Percentiles rank a stretch among this genome's conserved stretches.
Evolutionary conservation across 495 filamentous ascomycete genomes (phyloP).

Genomic region (Pyrenopolyporus hunteri): DNA sequence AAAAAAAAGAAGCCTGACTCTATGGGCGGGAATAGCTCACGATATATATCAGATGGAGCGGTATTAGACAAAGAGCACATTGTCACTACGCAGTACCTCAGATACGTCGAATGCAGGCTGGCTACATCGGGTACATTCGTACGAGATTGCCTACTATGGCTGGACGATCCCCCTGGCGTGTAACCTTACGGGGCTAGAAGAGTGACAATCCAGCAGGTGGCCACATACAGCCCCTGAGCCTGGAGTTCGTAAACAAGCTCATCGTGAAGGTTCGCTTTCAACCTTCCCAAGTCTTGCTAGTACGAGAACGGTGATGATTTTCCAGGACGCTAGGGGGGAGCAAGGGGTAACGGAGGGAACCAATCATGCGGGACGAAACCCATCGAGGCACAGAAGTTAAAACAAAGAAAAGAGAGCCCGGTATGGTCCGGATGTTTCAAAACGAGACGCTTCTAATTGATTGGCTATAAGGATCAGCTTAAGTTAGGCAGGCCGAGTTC

Average conservation of each 20-base stretch:
- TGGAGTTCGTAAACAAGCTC: background rate
- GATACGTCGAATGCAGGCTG: too few species aligned
- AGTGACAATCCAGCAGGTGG: constrained; percentile 2
- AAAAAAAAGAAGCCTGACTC: background rate
- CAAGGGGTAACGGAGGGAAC: constrained; percentile 11
- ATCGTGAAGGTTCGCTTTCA: constrained; percentile 1
- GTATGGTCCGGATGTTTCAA: constrained; percentile 13
- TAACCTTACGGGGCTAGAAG: constrained; percentile 18
- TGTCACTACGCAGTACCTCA: too few species aligned
- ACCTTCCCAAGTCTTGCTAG: constrained; percentile 20
- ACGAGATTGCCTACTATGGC: constrained; percentile 10
- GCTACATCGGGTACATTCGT: too few species aligned
- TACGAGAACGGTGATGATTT: constrained; percentile 32
- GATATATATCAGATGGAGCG: constrained; percentile 20
- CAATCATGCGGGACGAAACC: constrained; percentile 17
- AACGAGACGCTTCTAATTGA: constrained; percentile 17
- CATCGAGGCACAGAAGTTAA: constrained; percentile 1
- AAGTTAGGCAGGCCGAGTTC: too few species aligned
- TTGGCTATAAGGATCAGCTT: constrained; percentile 12
- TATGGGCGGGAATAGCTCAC: constrained; percentile 1
- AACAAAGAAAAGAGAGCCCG: constrained; percentile 13
- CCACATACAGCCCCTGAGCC: constrained; percentile 22
- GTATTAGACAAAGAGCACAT: constrained; percentile 31
- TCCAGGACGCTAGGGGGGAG: constrained; percentile 7
- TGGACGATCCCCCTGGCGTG: constrained; percentile 14